Conservation (phyloP, 345 rosid genomes). For the Cochlearia excelsa region DNA sequence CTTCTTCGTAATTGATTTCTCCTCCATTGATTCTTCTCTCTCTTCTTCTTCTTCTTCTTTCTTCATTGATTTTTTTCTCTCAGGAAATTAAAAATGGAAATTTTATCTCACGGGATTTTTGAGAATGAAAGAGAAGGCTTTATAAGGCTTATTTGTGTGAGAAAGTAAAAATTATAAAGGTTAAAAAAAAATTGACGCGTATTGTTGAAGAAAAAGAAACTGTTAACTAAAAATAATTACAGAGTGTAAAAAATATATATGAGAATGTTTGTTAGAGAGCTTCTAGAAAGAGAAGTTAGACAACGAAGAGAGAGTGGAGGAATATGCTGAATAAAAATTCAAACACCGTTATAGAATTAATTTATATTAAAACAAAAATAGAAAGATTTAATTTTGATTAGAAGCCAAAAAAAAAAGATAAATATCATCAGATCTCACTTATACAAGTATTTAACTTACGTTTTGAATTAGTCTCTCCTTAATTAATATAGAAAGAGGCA, state of each 20-base stretch:
- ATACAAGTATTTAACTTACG: no score
- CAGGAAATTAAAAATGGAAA: slow-evolving; percentile 1
- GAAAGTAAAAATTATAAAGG: no score
- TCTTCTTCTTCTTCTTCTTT: slow-evolving; percentile 37
- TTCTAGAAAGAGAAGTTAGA: slow-evolving; percentile 30
- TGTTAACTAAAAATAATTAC: not conserved
- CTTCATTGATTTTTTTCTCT: slow-evolving; percentile 4
- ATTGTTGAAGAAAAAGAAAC: slow-evolving; percentile 20
- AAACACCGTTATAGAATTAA: slow-evolving; percentile 19
- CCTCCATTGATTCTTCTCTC: slow-evolving; percentile 25
- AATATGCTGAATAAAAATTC: slow-evolving; percentile 11
- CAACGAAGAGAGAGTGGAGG: slow-evolving; percentile 27
- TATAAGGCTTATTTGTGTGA: slow-evolving; percentile 19
- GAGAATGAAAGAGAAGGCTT: slow-evolving; percentile 11
- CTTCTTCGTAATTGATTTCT: slow-evolving; percentile 20
- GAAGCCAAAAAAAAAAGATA: no score
- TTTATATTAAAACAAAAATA: no score
- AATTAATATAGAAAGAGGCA: no score
- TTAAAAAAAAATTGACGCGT: slow-evolving; percentile 22
- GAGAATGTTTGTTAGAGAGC: slow-evolving; percentile 28
- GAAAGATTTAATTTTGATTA: no score
- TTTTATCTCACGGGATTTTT: slow-evolving; percentile 30
- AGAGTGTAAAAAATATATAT: slow-evolving; percentile 26
- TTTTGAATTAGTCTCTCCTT: no score
- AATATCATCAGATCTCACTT: slow-evolving; percentile 1